Evolutionary conservation across 352 stramenopile species (phyloP).

Genomic region (Phytophthora melonis): DNA sequence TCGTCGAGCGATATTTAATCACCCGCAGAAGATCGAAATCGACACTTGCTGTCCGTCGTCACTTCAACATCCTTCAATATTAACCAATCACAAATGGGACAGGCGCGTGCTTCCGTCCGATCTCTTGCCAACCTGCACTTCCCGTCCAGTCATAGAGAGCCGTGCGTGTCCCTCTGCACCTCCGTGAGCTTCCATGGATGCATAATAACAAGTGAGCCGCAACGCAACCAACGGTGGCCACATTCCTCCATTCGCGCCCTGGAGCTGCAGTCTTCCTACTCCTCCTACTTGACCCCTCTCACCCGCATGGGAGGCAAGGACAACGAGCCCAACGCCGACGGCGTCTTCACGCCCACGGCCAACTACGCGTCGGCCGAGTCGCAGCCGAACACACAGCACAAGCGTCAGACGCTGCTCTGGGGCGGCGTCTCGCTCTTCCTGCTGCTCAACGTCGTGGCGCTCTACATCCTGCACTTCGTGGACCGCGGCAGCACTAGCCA

Average conservation of each 20-base stretch:
- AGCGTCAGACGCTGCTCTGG: conserved; percentile 48
- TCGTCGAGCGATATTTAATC: not conserved
- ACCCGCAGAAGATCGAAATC: conserved; percentile 3
- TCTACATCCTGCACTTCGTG: conserved; percentile 86
- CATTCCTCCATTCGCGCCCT: conserved; percentile 32
- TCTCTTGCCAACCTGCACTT: conserved; percentile 13
- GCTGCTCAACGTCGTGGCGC: conserved; percentile 83
- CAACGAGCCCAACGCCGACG: conserved; percentile 50
- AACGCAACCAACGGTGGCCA: not conserved
- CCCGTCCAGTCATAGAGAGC: conserved; percentile 30
- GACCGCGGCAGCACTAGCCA: conserved; percentile 53
- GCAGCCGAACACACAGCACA: conserved; percentile 24
- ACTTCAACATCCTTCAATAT: conserved; percentile 21
- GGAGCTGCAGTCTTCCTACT: not conserved
- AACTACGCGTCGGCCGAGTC: conserved; percentile 46
- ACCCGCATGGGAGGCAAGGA: conserved; percentile 47
- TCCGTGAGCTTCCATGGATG: not conserved
- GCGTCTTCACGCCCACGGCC: conserved; percentile 59
- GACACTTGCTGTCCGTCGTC: conserved; percentile 26
- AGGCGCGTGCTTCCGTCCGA: conserved; percentile 5
- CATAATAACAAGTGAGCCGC: not conserved
- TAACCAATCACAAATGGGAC: conserved; percentile 12
- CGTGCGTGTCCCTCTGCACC: conserved; percentile 7
- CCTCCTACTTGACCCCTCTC: not conserved
- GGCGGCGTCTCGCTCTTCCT: conserved; percentile 61